Conservation (phyloP, 495 filamentous ascomycete genomes). For the Daldinia bambusicola region DNA sequence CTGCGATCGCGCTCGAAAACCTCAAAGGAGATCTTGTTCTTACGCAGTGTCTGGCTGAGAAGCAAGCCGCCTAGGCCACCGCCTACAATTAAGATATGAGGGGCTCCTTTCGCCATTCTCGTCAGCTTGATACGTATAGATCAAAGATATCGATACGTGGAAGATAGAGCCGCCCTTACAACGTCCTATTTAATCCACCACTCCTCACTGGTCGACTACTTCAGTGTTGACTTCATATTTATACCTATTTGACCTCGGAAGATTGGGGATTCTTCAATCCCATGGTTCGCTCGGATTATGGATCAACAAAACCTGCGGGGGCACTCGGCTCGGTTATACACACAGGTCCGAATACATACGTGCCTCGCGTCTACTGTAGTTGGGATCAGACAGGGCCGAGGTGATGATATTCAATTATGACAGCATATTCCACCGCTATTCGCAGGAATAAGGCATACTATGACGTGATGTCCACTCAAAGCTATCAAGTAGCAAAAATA, state of each 20-base stretch:
- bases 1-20: constrained; percentile 61
- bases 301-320: constrained; percentile 1
- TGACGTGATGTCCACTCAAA: background rate
- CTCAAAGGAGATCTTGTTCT: constrained; percentile 61
- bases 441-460: background rate
- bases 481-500: background rate
- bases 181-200: background rate
- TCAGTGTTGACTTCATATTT: constrained; percentile 14
- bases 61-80: constrained; percentile 65
- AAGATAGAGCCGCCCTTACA: background rate
- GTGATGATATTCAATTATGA: background rate
- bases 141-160: background rate
- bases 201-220: background rate
- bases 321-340: constrained; percentile 31
- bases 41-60: constrained; percentile 64
- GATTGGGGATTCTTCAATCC: background rate
- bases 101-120: constrained; percentile 27
- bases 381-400: background rate
- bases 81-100: constrained; percentile 58
- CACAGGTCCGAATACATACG: constrained; percentile 18
- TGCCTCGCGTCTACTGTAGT: background rate
- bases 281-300: constrained; percentile 11
- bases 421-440: background rate
- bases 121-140: background rate
- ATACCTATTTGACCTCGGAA: background rate